These are phyloP conservation scores for Gastrodia elata DNA, from an alignment of 106 monocot species.

Conservation along the genomic window DNA sequence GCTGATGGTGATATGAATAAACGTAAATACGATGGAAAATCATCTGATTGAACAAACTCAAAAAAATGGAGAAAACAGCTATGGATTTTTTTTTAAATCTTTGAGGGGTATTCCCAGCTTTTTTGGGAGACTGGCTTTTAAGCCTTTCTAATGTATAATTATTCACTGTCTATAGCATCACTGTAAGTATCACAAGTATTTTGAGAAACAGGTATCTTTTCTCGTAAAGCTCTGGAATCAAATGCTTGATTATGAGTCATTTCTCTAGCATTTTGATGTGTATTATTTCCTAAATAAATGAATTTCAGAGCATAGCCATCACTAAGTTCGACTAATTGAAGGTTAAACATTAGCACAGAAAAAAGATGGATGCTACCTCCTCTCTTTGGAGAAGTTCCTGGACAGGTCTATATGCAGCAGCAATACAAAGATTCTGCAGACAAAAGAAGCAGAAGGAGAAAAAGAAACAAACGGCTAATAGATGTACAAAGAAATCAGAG, in stretches of 20 bases:
- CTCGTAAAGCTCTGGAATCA: neutral
- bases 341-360: neutral
- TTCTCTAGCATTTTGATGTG: neutral
- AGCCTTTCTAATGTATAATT: neutral
- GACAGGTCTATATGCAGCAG: slow-evolving; percentile 94
- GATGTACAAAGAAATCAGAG: neutral
- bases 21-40: neutral
- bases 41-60: neutral
- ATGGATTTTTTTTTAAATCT: neutral
- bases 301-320: neutral
- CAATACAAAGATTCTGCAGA: slow-evolving; percentile 87
- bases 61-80: neutral
- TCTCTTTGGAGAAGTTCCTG: slow-evolving; percentile 94
- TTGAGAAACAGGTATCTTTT: neutral
- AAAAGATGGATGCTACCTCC: slow-evolving; percentile 32
- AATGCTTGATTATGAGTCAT: neutral
- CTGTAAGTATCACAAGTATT: neutral
- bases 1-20: slow-evolving; percentile 26
- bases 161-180: neutral
- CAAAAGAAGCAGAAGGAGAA: slow-evolving; percentile 7
- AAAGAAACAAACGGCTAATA: slow-evolving; percentile 6
- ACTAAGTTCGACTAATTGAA: neutral
- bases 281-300: neutral
- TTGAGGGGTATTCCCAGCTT: too few relatives aligned
- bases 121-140: too few relatives aligned